Conservation (phyloP, 2,329 filamentous ascomycete genomes). For the Phyllosticta citriasiana region DNA sequence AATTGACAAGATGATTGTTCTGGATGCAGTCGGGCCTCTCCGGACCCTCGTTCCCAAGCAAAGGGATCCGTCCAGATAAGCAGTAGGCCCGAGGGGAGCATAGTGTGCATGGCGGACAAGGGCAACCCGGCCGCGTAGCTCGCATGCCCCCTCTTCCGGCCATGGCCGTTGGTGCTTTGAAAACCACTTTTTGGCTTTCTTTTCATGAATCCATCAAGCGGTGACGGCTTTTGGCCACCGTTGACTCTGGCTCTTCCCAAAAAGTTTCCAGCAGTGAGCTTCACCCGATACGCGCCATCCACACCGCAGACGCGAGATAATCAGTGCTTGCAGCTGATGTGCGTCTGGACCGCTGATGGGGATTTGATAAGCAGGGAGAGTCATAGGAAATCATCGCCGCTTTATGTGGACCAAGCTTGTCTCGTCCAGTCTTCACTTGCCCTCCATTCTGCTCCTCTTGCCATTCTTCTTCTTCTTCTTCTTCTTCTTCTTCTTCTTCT, state of each 20-base stretch:
- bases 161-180: not conserved
- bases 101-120: not conserved
- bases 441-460: too few relatives aligned
- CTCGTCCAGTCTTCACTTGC: not conserved
- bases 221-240: not conserved
- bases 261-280: not conserved
- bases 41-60: not conserved
- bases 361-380: not conserved
- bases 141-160: not conserved
- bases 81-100: not conserved
- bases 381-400: not conserved
- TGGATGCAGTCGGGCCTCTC: not conserved
- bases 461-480: not conserved
- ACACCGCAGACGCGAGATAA: not conserved
- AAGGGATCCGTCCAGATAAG: not conserved
- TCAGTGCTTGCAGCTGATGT: not conserved
- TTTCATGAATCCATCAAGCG: not conserved
- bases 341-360: not conserved
- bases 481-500: not conserved
- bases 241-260: not conserved
- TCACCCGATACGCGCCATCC: not conserved
- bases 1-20: not conserved
- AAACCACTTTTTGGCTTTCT: not conserved
- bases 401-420: not conserved
- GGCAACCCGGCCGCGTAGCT: not conserved